phyloP scores from a whole-genome alignment of 768 basidiomycete species.

The Kwoniella dejecticola region DNA sequence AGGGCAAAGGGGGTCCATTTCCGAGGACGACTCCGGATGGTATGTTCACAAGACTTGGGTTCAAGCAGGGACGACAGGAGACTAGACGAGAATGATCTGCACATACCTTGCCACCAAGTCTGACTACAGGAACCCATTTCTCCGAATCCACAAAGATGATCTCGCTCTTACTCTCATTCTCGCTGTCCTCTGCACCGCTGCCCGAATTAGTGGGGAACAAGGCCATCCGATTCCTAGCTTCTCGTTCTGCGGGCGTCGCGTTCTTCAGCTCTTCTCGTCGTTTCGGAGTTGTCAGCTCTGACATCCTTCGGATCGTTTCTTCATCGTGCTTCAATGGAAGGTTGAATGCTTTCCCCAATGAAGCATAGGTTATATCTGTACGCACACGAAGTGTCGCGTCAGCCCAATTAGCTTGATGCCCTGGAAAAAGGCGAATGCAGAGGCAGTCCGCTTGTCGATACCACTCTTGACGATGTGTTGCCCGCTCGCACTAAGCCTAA shows the following conservation, averaged over 20 bases:
- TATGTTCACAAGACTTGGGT: no score
- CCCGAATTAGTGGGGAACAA: slow-evolving; percentile 65
- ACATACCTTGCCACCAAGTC: slow-evolving; percentile 70
- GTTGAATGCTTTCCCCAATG: slow-evolving; percentile 80
- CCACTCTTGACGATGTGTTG: no score
- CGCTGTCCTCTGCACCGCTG: slow-evolving; percentile 60
- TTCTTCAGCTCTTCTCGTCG: slow-evolving; percentile 63
- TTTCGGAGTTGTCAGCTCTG: slow-evolving; percentile 57
- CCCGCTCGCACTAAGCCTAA: no score
- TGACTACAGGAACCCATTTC: slow-evolving; percentile 90
- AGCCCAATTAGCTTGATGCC: no score
- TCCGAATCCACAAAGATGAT: slow-evolving; percentile 75
- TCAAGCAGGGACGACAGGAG: no score
- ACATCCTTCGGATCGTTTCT: slow-evolving; percentile 77
- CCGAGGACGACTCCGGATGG: no score
- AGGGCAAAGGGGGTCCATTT: no score
- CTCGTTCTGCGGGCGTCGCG: slow-evolving; percentile 73
- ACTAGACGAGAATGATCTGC: no score
- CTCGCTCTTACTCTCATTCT: slow-evolving; percentile 67
- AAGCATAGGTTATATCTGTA: slow-evolving; percentile 80
- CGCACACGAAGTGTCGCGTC: background rate
- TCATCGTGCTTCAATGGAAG: slow-evolving; percentile 69
- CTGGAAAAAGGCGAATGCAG: no score
- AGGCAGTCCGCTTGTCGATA: no score
- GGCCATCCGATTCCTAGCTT: slow-evolving; percentile 84